A percentile compares a stretch with the other conserved stretches of the same genome.
phyloP scores from a whole-genome alignment of 1,139 yeast species.

The Geotrichum restrictum region DNA sequence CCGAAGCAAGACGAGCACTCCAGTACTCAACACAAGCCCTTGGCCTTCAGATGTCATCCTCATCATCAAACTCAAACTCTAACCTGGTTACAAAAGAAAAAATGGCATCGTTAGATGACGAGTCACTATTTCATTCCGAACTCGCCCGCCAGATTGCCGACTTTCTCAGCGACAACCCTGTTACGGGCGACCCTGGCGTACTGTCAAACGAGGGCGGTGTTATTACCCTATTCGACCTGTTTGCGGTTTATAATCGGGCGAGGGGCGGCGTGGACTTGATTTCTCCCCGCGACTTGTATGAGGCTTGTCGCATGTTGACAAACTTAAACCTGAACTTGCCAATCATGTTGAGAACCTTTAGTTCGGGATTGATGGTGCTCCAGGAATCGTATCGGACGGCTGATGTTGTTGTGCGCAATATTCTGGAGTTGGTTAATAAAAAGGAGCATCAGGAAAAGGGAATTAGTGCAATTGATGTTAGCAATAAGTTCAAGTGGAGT shows the following conservation, averaged over 20 bases:
- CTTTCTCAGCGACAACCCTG: constrained; percentile 38
- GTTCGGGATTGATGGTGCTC: constrained; percentile 46
- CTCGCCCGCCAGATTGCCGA: constrained; percentile 58
- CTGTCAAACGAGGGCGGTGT: constrained; percentile 52
- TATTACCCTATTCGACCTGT: constrained; percentile 57
- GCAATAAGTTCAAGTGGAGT: constrained; percentile 64
- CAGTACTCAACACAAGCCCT: constrained; percentile 36
- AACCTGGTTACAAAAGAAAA: constrained; percentile 38
- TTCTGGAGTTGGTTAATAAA: constrained; percentile 37
- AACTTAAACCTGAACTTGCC: constrained; percentile 47
- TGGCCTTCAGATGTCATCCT: constrained; percentile 27
- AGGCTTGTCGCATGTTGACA: constrained; percentile 50
- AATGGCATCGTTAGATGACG: constrained; percentile 37
- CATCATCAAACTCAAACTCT: no score
- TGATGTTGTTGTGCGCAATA: constrained; percentile 35
- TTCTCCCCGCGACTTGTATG: constrained; percentile 54
- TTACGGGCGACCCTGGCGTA: constrained; percentile 38
- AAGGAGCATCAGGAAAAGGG: constrained; percentile 33
- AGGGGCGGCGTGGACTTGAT: constrained; percentile 53
- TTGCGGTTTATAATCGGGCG: constrained; percentile 57
- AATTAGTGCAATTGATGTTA: constrained; percentile 45
- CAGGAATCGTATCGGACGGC: constrained; percentile 43
- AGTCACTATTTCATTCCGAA: constrained; percentile 45
- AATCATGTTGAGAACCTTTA: constrained; percentile 42
- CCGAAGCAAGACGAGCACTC: constrained; percentile 32